Conservation (phyloP, 2,329 filamentous ascomycete species). For the Dactylellina drechsleri region DNA sequence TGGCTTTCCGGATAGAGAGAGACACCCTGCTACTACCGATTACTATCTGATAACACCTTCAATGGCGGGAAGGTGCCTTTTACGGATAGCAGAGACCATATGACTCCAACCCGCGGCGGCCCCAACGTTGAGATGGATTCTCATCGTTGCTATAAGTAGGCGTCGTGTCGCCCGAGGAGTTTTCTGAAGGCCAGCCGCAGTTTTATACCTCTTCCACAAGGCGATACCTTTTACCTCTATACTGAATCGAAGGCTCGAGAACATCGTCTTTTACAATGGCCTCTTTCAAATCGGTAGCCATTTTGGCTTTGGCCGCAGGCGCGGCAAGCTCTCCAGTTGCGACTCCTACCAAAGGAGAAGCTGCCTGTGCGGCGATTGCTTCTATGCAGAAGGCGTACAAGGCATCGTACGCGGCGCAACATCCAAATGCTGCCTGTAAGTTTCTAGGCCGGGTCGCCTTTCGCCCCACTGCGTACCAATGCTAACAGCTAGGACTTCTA, state of each 20-base stretch:
- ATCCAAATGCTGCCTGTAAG: conserved; percentile 43
- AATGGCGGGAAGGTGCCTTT: conserved; percentile 41
- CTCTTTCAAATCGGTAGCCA: conserved; percentile 34
- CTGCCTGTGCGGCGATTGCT: conserved; percentile 45
- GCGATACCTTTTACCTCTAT: background rate
- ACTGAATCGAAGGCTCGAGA: conserved; percentile 8
- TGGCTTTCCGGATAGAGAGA: conserved; percentile 47
- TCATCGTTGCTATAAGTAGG: conserved; percentile 37
- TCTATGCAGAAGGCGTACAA: conserved; percentile 42
- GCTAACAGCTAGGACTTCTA: conserved; percentile 9
- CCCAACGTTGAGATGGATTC: conserved; percentile 4
- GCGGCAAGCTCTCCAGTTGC: conserved; percentile 12
- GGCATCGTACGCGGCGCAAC: conserved; percentile 31
- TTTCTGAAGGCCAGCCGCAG: conserved; percentile 21
- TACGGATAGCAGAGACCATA: conserved; percentile 3
- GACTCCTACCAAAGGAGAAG: conserved; percentile 32
- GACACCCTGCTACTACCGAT: conserved; percentile 2
- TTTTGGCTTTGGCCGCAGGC: conserved; percentile 44
- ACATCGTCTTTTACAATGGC: conserved; percentile 25
- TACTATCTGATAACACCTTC: conserved; percentile 37
- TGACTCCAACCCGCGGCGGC: background rate
- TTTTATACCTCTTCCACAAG: conserved; percentile 7
- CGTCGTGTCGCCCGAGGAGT: conserved; percentile 4
- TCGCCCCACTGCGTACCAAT: background rate
- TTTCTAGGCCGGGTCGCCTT: background rate